These are phyloP conservation scores for Chaetoceros muelleri DNA, from an alignment of 108 stramenopile genomes.

Conservation along the genomic window DNA sequence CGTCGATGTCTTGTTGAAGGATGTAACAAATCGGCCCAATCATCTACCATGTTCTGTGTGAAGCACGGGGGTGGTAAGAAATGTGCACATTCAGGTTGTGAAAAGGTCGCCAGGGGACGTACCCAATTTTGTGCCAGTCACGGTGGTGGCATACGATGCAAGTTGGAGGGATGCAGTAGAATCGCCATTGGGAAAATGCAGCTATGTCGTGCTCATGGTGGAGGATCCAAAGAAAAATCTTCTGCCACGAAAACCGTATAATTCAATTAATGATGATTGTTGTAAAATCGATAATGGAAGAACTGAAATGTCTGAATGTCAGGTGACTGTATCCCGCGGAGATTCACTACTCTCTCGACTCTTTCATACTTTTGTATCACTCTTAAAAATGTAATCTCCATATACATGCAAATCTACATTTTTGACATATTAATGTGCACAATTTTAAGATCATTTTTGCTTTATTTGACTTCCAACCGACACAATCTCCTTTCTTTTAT, in stretches of 20 bases:
- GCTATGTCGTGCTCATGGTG: slow-evolving; percentile 91
- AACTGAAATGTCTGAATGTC: too few relatives aligned
- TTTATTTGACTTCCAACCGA: slow-evolving; percentile 57
- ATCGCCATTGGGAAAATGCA: slow-evolving; percentile 90
- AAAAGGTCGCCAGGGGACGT: slow-evolving; percentile 76
- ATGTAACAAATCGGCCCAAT: slow-evolving; percentile 91
- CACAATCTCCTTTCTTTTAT: slow-evolving; percentile 31
- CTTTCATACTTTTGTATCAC: too few relatives aligned
- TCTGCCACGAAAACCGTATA: too few relatives aligned
- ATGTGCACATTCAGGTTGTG: slow-evolving; percentile 59
- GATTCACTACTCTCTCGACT: too few relatives aligned
- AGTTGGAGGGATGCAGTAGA: slow-evolving; percentile 88
- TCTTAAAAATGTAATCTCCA: too few relatives aligned
- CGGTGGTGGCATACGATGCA: slow-evolving; percentile 93
- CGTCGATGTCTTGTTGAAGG: slow-evolving; percentile 80
- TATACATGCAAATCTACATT: too few relatives aligned
- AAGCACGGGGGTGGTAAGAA: slow-evolving; percentile 98
- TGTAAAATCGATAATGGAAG: too few relatives aligned
- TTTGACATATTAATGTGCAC: too few relatives aligned
- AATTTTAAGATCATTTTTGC: slow-evolving; percentile 5
- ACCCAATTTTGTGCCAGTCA: slow-evolving; percentile 88
- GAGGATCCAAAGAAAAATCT: slow-evolving; percentile 28
- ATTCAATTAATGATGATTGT: too few relatives aligned
- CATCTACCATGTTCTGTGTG: slow-evolving; percentile 91
- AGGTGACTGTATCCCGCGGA: too few relatives aligned